These are phyloP conservation scores for Arabidopsis arenosa DNA, from an alignment of 345 rosid species.

Conservation along the genomic window DNA sequence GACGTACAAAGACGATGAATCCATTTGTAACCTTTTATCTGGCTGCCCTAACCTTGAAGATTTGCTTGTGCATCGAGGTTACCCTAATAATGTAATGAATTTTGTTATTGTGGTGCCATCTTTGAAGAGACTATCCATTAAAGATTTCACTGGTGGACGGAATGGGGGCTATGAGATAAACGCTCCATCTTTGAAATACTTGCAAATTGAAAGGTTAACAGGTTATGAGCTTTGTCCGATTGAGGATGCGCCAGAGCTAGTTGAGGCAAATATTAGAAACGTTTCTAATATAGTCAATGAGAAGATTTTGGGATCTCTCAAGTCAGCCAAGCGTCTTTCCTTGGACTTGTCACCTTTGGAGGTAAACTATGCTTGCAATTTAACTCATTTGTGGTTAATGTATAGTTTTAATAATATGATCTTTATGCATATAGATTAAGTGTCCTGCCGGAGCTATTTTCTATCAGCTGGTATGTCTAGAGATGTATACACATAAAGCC, in stretches of 20 bases:
- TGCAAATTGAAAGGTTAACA: neutral
- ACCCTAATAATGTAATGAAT: neutral
- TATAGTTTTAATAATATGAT: neutral
- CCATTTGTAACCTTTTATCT: neutral
- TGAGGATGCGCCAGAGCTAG: neutral
- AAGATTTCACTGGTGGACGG: neutral
- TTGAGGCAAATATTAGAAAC: neutral
- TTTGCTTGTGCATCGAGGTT: neutral
- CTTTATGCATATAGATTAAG: neutral
- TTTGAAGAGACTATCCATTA: neutral
- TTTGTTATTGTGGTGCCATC: constrained; percentile 1
- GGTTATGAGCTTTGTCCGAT: neutral
- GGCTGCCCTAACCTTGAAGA: constrained; percentile 2
- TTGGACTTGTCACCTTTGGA: constrained; percentile 11
- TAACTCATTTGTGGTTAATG: neutral
- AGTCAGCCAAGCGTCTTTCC: constrained; percentile 1
- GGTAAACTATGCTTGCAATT: constrained; percentile 4
- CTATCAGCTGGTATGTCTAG: neutral
- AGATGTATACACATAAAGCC: neutral
- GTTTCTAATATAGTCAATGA: neutral
- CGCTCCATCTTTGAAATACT: constrained; percentile 17
- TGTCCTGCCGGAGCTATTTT: neutral
- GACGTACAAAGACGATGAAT: neutral
- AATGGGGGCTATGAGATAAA: constrained; percentile 6
- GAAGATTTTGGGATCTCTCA: constrained; percentile 9